Base-by-base conservation (phyloP, 225 moss, liverwort and hornwort species). In the Pleurozium schreberi region DNA sequence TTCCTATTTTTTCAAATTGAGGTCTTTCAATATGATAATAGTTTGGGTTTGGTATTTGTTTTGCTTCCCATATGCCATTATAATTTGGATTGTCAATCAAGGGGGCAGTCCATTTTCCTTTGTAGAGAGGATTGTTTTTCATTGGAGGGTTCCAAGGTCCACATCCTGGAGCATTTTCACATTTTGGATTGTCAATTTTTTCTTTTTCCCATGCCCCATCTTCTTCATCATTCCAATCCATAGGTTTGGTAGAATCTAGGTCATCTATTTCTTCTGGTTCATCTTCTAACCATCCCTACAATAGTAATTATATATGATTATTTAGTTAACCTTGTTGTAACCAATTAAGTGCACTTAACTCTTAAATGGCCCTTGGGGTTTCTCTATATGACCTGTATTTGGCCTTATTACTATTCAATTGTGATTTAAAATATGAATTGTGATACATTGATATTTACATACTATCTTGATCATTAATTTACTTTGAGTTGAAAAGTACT, bases 241-340 rank as follows among this genome's bases (percentile, higher is more conserved):
- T 77, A 31, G 98, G 98, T 85, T 95, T 93, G 8, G 23, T 47
- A 8, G 95, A 94, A 42, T 92, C 85, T 5, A 90, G 84, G 26
- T 97, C 94, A 59, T 98, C 91, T 57, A 97, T 90, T 88, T 98
- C 98, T 76, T 96, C 87, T 1, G 88, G 94, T 45, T 98, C 98
- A 83, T 96, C 92, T 64, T 96, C 98, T 81, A 98, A 88, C 98
- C 98, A 98, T 63, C 94, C 93, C 93, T 95, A 16, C 19, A 49
- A 8, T 17, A n/a, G 17, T 31, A 5, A 64, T 19, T 59, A 40
- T 18, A 65, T 5, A 42, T 28, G 4, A 26, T 78, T 38, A 38
- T n/a, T 55, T 57, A 26, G 4, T 26, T 77, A 25, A 10, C 3
- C 7, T 78, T 23, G 2, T 78, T 55, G 15, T 26, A 38, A 57